Conservation (phyloP, 495 filamentous ascomycete species). For the Neurospora sp. region DNA sequence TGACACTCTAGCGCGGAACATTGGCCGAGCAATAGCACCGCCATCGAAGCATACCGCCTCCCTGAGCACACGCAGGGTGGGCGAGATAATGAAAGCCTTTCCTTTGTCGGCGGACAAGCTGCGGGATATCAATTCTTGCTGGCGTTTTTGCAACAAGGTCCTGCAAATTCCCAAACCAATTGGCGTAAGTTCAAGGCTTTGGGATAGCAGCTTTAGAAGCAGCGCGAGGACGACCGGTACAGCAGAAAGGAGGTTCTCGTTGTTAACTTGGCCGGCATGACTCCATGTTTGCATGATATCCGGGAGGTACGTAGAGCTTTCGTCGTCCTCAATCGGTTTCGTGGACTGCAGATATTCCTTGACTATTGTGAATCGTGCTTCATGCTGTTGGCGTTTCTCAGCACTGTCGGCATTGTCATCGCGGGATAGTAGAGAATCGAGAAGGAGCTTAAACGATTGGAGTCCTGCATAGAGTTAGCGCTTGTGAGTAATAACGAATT, state of each 20-base stretch:
- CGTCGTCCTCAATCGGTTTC: constrained; percentile 45
- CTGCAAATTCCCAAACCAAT: constrained; percentile 64
- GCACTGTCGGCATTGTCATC: constrained; percentile 24
- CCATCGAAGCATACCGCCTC: constrained; percentile 76
- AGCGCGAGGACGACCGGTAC: constrained; percentile 67
- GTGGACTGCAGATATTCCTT: constrained; percentile 63
- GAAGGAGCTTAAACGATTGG: constrained; percentile 64
- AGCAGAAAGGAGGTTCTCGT: constrained; percentile 63
- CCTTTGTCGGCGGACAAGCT: constrained; percentile 60
- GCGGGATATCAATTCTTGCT: constrained; percentile 60
- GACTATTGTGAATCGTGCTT: constrained; percentile 45
- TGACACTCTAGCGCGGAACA: constrained; percentile 59
- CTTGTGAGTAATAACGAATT: neutral
- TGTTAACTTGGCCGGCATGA: constrained; percentile 58
- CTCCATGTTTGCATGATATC: constrained; percentile 74
- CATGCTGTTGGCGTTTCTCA: constrained; percentile 31
- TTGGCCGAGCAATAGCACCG: constrained; percentile 56
- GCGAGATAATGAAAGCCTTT: constrained; percentile 78
- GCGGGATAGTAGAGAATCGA: constrained; percentile 52
- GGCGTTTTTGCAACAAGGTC: constrained; percentile 59
- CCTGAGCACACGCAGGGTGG: constrained; percentile 66
- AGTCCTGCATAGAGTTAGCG: constrained; percentile 41
- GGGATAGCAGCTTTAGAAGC: constrained; percentile 63
- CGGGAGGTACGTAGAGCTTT: constrained; percentile 49
- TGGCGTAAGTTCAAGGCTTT: constrained; percentile 56